Percentiles rank a stretch among this genome's conserved stretches.
Evolutionary conservation across 352 stramenopile species (phyloP).

Genomic region (Globisporangium alternatum): DNA sequence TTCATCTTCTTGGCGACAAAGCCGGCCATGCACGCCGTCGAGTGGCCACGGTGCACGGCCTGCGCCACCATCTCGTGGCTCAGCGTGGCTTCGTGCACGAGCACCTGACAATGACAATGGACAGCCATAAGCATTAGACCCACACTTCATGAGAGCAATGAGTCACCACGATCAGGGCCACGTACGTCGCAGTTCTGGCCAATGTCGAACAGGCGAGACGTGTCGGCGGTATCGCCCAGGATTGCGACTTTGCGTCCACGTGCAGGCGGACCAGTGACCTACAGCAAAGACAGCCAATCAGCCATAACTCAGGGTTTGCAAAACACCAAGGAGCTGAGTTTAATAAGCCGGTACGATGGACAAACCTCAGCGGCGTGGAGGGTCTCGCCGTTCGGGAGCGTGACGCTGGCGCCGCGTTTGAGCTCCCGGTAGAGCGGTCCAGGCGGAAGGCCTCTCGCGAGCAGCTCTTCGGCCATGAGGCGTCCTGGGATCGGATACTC

Average conservation of each 20-base stretch:
- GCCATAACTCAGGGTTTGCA: not conserved
- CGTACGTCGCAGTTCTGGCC: slow-evolving; percentile 71
- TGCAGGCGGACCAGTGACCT: slow-evolving; percentile 60
- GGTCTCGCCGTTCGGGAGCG: slow-evolving; percentile 67
- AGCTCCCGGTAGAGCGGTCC: slow-evolving; percentile 89
- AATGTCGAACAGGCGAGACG: slow-evolving; percentile 74
- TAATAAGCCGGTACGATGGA: not conserved
- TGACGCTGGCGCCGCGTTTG: slow-evolving; percentile 86
- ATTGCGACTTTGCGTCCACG: slow-evolving; percentile 75
- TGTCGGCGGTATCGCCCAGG: slow-evolving; percentile 72
- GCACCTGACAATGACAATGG: slow-evolving; percentile 38
- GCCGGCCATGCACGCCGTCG: slow-evolving; percentile 74
- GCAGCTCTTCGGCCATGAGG: slow-evolving; percentile 81
- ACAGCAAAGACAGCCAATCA: not conserved
- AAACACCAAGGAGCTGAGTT: not conserved
- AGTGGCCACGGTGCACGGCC: slow-evolving; percentile 73
- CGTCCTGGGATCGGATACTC: slow-evolving; percentile 76
- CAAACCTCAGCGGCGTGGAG: slow-evolving; percentile 81
- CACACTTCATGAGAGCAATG: not conserved
- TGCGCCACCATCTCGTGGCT: slow-evolving; percentile 68
- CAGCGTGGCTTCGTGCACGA: slow-evolving; percentile 85
- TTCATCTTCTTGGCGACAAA: slow-evolving; percentile 75
- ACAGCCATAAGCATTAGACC: not conserved
- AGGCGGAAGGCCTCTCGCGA: slow-evolving; percentile 72
- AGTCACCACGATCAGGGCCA: not conserved